Evolutionary conservation across 495 filamentous ascomycete species (phyloP).

Genomic region (Neohortaea acidophila): DNA sequence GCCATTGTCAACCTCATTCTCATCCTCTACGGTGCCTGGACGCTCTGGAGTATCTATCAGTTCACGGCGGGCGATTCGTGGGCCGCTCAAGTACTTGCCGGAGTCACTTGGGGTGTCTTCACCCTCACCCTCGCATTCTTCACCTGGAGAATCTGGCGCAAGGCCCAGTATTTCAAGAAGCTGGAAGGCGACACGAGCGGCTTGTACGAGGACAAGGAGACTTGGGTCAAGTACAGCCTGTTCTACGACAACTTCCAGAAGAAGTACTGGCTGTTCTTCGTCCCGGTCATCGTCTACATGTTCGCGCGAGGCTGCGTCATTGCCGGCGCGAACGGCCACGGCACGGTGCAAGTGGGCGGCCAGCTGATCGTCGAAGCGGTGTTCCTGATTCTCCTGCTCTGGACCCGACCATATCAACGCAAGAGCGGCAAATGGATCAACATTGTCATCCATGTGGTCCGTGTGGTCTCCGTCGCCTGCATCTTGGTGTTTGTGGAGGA

Average conservation of each 20-base stretch:
- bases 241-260: constrained; percentile 95
- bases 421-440: constrained; percentile 85
- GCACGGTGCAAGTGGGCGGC: constrained; percentile 60
- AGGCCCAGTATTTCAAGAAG: constrained; percentile 59
- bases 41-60: constrained; percentile 90
- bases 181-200: constrained; percentile 54
- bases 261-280: constrained; percentile 91
- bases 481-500: constrained; percentile 90
- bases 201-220: constrained; percentile 77
- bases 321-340: constrained; percentile 75
- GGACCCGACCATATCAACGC: constrained; percentile 72
- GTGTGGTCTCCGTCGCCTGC: constrained; percentile 78
- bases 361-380: constrained; percentile 69
- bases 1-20: constrained; percentile 87
- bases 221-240: constrained; percentile 87
- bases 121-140: constrained; percentile 67
- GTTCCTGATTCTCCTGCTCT: constrained; percentile 55
- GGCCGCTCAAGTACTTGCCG: constrained; percentile 79
- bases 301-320: constrained; percentile 80
- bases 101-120: constrained; percentile 62
- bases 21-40: constrained; percentile 87
- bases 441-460: constrained; percentile 81
- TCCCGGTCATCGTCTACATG: constrained; percentile 83
- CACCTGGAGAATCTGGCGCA: constrained; percentile 61
- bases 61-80: constrained; percentile 89